phyloP scores from a whole-genome alignment of 129 eudicot species.

The Artemisia annua region DNA sequence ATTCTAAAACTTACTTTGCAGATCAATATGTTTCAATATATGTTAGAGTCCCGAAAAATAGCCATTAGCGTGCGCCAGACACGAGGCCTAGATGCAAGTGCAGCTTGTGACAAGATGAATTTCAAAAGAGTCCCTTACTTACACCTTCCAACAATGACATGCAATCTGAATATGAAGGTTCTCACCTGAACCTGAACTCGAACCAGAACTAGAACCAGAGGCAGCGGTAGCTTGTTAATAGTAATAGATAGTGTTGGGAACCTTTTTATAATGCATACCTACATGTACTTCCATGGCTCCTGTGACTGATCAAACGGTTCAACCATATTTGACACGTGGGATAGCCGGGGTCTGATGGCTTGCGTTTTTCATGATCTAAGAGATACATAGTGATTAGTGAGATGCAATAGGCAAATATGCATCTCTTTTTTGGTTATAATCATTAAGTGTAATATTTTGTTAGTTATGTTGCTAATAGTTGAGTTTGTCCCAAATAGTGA shows the following conservation, averaged over 20 bases:
- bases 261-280: conserved; percentile 1
- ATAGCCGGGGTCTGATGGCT: background rate
- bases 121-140: conserved; percentile 77
- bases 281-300: conserved; percentile 14
- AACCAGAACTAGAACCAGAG: conserved; percentile 31
- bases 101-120: conserved; percentile 93
- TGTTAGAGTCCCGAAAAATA: conserved; percentile 77
- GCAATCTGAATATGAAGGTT: conserved; percentile 33
- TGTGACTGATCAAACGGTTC: conserved; percentile 24
- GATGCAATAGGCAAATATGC: too few relatives aligned
- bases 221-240: conserved; percentile 37
- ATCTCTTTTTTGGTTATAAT: too few relatives aligned
- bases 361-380: conserved; percentile 3
- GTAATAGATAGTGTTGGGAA: background rate
- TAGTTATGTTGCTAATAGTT: too few relatives aligned
- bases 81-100: conserved; percentile 95
- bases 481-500: too few relatives aligned
- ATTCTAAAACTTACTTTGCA: conserved; percentile 33
- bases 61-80: conserved; percentile 93
- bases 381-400: conserved; percentile 21
- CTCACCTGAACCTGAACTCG: conserved; percentile 10
- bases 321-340: conserved; percentile 13
- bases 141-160: conserved; percentile 31
- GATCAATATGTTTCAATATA: conserved; percentile 65
- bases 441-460: too few relatives aligned